Percentiles rank a stretch among this genome's conserved stretches.
phyloP scores from a whole-genome alignment of 129 eudicot genomes.

The Saposhnikovia divaricata region DNA sequence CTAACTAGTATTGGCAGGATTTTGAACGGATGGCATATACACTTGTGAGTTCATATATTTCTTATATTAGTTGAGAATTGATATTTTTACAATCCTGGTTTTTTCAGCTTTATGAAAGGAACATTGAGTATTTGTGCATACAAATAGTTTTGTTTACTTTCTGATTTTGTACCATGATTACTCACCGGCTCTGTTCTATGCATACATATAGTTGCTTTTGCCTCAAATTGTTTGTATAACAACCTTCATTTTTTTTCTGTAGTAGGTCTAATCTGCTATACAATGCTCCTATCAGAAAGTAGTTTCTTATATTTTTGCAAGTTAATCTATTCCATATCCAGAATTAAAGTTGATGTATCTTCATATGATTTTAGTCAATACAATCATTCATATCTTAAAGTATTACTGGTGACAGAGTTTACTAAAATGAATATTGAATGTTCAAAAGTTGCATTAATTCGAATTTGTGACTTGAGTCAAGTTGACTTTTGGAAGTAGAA shows the following conservation, averaged over 20 bases:
- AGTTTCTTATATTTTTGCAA: neutral
- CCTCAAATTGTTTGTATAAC: neutral
- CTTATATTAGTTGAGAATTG: neutral
- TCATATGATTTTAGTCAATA: neutral
- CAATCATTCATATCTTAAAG: neutral
- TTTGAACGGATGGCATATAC: neutral
- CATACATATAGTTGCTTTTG: neutral
- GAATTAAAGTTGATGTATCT: neutral
- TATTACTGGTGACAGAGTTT: neutral
- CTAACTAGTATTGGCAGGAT: neutral
- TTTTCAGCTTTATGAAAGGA: neutral
- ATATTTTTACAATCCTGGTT: neutral
- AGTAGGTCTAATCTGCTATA: neutral
- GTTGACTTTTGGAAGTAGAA: neutral
- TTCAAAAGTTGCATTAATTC: neutral
- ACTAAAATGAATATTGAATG: neutral
- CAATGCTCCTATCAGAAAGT: neutral
- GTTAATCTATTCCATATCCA: neutral
- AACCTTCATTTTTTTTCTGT: neutral
- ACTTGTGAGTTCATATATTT: neutral
- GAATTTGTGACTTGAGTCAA: neutral
- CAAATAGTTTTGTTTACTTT: neutral
- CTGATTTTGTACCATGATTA: neutral
- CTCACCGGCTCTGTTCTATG: neutral
- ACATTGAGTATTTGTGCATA: neutral